Percentiles rank a stretch among this genome's conserved stretches.
These are phyloP conservation scores for Colletotrichum eleusines DNA, from an alignment of 2,329 filamentous ascomycete genomes.

Conservation along the genomic window DNA sequence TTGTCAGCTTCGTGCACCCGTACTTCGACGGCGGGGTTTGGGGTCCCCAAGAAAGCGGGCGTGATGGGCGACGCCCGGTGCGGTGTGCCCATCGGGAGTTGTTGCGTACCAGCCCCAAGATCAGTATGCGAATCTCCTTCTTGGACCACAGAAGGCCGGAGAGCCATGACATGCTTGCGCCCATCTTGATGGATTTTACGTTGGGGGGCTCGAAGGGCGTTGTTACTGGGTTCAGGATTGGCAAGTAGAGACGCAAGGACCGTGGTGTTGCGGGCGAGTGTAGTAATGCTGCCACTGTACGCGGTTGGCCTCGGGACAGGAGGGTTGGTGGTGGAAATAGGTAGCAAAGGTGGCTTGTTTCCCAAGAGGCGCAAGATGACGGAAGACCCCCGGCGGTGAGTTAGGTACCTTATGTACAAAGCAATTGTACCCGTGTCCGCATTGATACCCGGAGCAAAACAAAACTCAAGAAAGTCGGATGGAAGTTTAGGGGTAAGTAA, in stretches of 20 bases:
- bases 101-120: slow-evolving; percentile 84
- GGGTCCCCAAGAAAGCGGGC: not conserved
- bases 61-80: not conserved
- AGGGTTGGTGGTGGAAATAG: slow-evolving; percentile 25
- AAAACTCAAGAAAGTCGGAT: slow-evolving; percentile 2
- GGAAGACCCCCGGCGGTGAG: slow-evolving; percentile 2
- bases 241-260: slow-evolving; percentile 11
- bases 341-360: slow-evolving; percentile 41
- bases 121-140: slow-evolving; percentile 98
- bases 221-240: not conserved
- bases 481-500: slow-evolving; percentile 20
- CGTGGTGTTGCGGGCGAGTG: slow-evolving; percentile 15
- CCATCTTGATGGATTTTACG: slow-evolving; percentile 62
- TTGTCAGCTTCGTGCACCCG: slow-evolving; percentile 28
- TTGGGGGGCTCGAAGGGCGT: slow-evolving; percentile 7
- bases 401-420: slow-evolving; percentile 24
- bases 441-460: not conserved
- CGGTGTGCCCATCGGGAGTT: slow-evolving; percentile 9
- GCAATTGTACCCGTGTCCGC: not conserved
- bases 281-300: slow-evolving; percentile 20
- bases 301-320: slow-evolving; percentile 38
- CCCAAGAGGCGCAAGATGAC: slow-evolving; percentile 25
- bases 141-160: slow-evolving; percentile 86
- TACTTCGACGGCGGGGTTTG: slow-evolving; percentile 13
- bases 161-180: slow-evolving; percentile 75